These are phyloP conservation scores for Lentinula guzmanii DNA, from an alignment of 768 basidiomycete species.

Conservation along the genomic window DNA sequence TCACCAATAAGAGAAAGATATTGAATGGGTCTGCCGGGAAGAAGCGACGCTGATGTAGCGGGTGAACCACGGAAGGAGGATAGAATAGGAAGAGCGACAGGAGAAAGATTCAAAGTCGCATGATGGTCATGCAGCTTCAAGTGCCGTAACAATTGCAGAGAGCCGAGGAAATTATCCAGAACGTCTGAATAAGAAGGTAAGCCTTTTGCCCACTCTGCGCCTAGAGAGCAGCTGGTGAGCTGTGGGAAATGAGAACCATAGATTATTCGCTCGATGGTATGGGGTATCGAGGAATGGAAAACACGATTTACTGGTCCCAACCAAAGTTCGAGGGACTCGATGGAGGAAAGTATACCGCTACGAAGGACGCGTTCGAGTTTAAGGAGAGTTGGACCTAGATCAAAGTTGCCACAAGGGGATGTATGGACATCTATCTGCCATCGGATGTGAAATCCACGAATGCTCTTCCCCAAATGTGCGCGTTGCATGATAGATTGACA, in stretches of 20 bases:
- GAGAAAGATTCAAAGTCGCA: slow-evolving; percentile 31
- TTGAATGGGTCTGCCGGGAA: slow-evolving; percentile 58
- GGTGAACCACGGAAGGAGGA: slow-evolving; percentile 55
- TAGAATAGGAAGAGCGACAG: slow-evolving; percentile 41
- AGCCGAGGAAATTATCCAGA: slow-evolving; percentile 36
- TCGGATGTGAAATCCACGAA: slow-evolving; percentile 43
- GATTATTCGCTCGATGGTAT: slow-evolving; percentile 43
- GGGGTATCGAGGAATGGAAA: slow-evolving; percentile 17
- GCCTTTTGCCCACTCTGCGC: slow-evolving; percentile 38
- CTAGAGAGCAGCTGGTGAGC: slow-evolving; percentile 34
- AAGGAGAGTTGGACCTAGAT: slow-evolving; percentile 32
- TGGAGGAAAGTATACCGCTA: slow-evolving; percentile 20
- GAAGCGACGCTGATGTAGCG: slow-evolving; percentile 49
- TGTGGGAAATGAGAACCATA: slow-evolving; percentile 31
- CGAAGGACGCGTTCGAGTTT: slow-evolving; percentile 31
- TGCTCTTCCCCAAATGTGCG: slow-evolving; percentile 38
- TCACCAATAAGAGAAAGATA: slow-evolving; percentile 50
- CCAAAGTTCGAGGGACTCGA: slow-evolving; percentile 53
- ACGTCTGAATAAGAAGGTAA: slow-evolving; percentile 33
- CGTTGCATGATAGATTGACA: slow-evolving; percentile 44
- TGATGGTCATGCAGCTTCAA: slow-evolving; percentile 43
- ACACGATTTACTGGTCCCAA: slow-evolving; percentile 40
- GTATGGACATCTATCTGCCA: slow-evolving; percentile 42
- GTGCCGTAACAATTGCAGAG: slow-evolving; percentile 34
- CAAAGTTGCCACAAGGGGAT: slow-evolving; percentile 17